Evolutionary conservation across 2,329 filamentous ascomycete species (phyloP).

Genomic region (Colletotrichum sp.): DNA sequence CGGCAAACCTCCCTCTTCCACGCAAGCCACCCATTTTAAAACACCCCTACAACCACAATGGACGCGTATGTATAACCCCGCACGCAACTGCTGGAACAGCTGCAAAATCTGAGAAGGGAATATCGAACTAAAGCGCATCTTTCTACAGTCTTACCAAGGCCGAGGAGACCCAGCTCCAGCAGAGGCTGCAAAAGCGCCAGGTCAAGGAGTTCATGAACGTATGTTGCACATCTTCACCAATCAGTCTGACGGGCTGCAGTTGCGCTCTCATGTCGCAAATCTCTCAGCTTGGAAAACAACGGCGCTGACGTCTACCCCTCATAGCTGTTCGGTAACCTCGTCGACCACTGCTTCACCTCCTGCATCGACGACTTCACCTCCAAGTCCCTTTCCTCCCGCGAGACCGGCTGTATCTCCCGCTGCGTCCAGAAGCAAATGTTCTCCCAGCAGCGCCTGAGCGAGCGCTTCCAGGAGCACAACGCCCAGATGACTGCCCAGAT

Average conservation of each 20-base stretch:
- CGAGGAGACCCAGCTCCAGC: slow-evolving; percentile 92
- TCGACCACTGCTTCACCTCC: slow-evolving; percentile 92
- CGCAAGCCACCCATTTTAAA: background rate
- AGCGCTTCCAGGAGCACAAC: slow-evolving; percentile 82
- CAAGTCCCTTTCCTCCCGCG: slow-evolving; percentile 87
- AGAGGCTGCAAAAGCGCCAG: slow-evolving; percentile 96
- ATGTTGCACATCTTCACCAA: slow-evolving; percentile 39
- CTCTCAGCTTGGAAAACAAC: background rate
- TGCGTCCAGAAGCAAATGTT: slow-evolving; percentile 98
- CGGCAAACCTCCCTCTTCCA: background rate
- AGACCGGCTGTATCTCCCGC: slow-evolving; percentile 90
- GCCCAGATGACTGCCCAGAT: slow-evolving; percentile 62
- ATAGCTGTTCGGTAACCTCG: slow-evolving; percentile 69
- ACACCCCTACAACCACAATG: slow-evolving; percentile 3
- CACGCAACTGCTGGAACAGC: background rate
- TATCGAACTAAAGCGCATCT: slow-evolving; percentile 21
- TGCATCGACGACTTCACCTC: slow-evolving; percentile 99
- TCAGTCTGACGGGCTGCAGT: background rate
- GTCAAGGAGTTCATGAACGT: slow-evolving; percentile 99
- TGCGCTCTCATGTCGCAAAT: background rate
- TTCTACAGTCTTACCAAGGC: slow-evolving; percentile 65
- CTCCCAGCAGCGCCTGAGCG: slow-evolving; percentile 85
- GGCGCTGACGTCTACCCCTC: background rate
- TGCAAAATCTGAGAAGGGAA: background rate
- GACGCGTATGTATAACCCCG: slow-evolving; percentile 23